Evolutionary conservation across 129 eudicot genomes (phyloP).

Genomic region (Helichrysum umbraculigerum): DNA sequence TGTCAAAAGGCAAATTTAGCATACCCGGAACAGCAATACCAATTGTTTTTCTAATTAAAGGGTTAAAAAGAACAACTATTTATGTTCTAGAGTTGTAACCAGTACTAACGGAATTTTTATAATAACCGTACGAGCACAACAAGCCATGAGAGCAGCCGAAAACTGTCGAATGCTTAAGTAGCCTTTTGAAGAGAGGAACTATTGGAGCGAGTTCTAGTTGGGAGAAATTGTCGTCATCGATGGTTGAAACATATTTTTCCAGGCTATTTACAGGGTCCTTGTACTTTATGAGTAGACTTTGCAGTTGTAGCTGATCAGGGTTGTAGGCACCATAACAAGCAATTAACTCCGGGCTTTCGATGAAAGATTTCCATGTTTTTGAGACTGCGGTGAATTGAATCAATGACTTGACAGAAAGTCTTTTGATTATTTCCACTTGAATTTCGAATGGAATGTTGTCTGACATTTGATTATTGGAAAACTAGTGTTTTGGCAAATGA

Average conservation of each 20-base stretch:
- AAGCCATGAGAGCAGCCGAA: constrained; percentile 47
- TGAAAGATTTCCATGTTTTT: constrained; percentile 48
- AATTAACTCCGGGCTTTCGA: constrained; percentile 38
- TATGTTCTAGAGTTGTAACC: background rate
- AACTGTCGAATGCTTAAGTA: constrained; percentile 23
- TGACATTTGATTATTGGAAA: constrained; percentile 22
- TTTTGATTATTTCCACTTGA: constrained; percentile 39
- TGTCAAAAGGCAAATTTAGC: background rate
- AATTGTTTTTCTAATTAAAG: constrained; percentile 15
- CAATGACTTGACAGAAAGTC: constrained; percentile 38
- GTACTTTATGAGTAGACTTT: constrained; percentile 24
- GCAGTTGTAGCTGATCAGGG: background rate
- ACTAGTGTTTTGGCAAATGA: background rate
- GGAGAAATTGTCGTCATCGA: constrained; percentile 18
- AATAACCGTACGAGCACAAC: constrained; percentile 29
- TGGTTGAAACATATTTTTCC: constrained; percentile 13
- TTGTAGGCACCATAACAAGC: background rate
- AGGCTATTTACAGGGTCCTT: constrained; percentile 9
- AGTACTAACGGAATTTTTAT: background rate
- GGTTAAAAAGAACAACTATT: constrained; percentile 45
- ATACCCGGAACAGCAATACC: constrained; percentile 9
- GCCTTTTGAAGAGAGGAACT: constrained; percentile 19
- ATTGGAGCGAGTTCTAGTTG: background rate
- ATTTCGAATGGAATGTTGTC: constrained; percentile 41
- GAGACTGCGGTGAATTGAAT: constrained; percentile 40